Conservation (phyloP, 208 protist genomes). For the Phytomonas sp. region DNA sequence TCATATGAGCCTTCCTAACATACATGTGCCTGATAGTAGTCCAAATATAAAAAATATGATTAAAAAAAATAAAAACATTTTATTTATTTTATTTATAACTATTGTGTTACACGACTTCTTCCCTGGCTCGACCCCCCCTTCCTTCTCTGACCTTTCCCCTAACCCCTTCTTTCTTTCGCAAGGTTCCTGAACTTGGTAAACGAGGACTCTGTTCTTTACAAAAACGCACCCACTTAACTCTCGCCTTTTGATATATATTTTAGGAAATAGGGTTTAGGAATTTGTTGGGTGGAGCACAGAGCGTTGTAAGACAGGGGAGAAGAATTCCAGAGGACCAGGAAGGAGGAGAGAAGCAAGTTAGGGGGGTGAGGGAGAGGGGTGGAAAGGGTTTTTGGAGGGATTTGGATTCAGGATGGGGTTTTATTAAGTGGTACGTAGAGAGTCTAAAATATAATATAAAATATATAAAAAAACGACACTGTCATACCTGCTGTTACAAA, state of each 20-base stretch:
- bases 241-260: conserved; percentile 12
- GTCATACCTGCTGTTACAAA: conserved; percentile 27
- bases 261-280: conserved; percentile 13
- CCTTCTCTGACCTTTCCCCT: conserved; percentile 9
- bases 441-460: conserved; percentile 71
- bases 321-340: conserved; percentile 14
- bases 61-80: conserved; percentile 64
- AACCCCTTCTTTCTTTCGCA: conserved; percentile 19
- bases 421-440: conserved; percentile 1
- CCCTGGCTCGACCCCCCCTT: conserved; percentile 15
- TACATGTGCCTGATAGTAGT: too few relatives aligned
- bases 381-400: conserved; percentile 9
- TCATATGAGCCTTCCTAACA: too few relatives aligned
- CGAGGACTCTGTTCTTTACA: conserved; percentile 39
- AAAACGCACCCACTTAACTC: conserved; percentile 33
- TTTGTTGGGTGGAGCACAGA: too few relatives aligned
- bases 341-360: conserved; percentile 3
- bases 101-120: conserved; percentile 19
- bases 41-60: conserved; percentile 30
- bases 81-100: conserved; percentile 12
- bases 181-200: conserved; percentile 28
- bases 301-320: conserved; percentile 14
- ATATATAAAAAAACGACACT: conserved; percentile 49
- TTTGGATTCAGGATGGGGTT: conserved; percentile 5
- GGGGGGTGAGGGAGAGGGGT: conserved; percentile 3